These are phyloP conservation scores for Isoetes engelmannii DNA, from an alignment of 83 land plant genomes.

Conservation along the genomic window DNA sequence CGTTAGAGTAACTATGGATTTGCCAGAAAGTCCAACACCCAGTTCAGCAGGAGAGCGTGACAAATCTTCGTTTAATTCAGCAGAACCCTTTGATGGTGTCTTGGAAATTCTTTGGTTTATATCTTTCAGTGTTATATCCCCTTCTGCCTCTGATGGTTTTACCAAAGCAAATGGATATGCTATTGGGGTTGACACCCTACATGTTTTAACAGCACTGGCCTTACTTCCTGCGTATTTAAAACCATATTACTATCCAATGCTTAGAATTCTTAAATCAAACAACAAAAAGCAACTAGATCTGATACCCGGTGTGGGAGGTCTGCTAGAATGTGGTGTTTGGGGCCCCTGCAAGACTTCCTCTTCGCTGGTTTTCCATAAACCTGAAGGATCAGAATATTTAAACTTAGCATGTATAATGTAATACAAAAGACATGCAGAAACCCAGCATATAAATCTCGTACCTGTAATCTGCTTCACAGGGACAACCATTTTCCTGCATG, in stretches of 20 bases:
- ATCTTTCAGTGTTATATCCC: slow-evolving; percentile 71
- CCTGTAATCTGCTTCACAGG: too few relatives aligned
- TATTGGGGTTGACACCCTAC: slow-evolving; percentile 38
- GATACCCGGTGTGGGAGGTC: slow-evolving; percentile 15
- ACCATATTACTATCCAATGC: background rate
- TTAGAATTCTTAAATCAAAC: background rate
- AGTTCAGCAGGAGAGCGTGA: too few relatives aligned
- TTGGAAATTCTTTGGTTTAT: slow-evolving; percentile 59
- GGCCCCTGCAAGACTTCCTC: slow-evolving; percentile 24
- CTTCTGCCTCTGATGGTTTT: slow-evolving; percentile 62
- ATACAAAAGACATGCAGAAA: too few relatives aligned
- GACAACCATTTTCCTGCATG: too few relatives aligned
- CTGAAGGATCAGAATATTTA: too few relatives aligned
- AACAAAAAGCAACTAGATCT: background rate
- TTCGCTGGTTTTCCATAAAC: slow-evolving; percentile 5
- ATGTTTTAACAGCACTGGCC: slow-evolving; percentile 12
- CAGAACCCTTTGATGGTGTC: slow-evolving; percentile 29
- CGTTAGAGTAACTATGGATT: slow-evolving; percentile 63
- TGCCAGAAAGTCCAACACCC: slow-evolving; percentile 37
- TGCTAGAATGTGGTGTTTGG: slow-evolving; percentile 17
- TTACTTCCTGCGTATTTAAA: background rate
- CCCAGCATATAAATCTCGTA: too few relatives aligned
- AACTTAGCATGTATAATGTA: too few relatives aligned
- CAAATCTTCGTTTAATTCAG: too few relatives aligned
- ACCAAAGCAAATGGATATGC: slow-evolving; percentile 75